Evolutionary conservation across 2,329 filamentous ascomycete genomes (phyloP), one percentile per base, ranked within the genome.

Genomic region (Pestalotiopsis sp.): DNA sequence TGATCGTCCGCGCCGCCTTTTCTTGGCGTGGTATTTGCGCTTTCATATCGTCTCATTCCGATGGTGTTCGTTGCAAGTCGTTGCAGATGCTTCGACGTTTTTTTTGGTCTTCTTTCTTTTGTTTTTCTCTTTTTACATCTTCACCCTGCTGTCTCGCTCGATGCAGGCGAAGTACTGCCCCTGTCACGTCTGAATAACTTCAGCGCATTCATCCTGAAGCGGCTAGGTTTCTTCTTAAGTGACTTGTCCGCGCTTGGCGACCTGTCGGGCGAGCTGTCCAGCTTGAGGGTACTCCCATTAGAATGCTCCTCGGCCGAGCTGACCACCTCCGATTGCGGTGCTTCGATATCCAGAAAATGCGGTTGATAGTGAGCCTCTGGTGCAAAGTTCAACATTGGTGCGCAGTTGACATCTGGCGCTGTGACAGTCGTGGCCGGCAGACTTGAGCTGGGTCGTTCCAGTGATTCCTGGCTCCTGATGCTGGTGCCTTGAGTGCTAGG

Each of bases 401-500:
- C 31, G 31, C 31, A 36, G 7, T 36, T 36, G 2, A 36, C 31
- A 9, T 80, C 76, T 6, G 82, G 78, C 3, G 79, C 79, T 2
- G 82, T 81, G 31, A 83, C 76, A 25, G 80, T 81, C 11, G 79
- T 79, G 38, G 77, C 76, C 0, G 82, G 83, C 23, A 85, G 79
- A 71, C 83, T 84, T 49, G 79, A 76, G 45, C 45, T 52, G 3
- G 83, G 82, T 20, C 83, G 83, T 61, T 89, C 88, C 66, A 85
- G 74, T 7, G 87, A 89, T 58, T 89, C 87, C 67, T 84, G 84
- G 78, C 88, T 91, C 72, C 89, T 85, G 71, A 91, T 88, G 77
- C 89, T 91, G 20, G 89, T 91, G 52, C 88, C 89, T 74, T 89
- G 85, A 2, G 89, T 91, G 75, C 88, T 91, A 2, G 89, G 89